Conservation (phyloP, 2,329 filamentous ascomycete genomes). For the Paraphoma sp. region DNA sequence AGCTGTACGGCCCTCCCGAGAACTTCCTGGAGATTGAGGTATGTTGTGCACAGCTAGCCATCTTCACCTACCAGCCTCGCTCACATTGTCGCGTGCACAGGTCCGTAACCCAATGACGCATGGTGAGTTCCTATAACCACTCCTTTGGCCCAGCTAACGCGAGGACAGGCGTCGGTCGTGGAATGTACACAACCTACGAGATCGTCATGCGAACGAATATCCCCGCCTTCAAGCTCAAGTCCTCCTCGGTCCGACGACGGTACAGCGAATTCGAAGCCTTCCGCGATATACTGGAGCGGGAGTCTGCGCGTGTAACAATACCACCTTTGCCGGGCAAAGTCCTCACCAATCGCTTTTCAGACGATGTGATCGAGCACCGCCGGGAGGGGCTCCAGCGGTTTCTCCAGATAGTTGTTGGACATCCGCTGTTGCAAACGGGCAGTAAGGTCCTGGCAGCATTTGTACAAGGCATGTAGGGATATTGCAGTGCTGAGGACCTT, state of each 20-base stretch:
- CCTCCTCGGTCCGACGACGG: constrained; percentile 82
- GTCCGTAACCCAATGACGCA: constrained; percentile 75
- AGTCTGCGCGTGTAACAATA: constrained; percentile 92
- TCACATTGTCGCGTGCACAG: constrained; percentile 56
- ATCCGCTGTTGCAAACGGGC: constrained; percentile 94
- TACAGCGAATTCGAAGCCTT: constrained; percentile 99
- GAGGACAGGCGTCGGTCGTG: constrained; percentile 92
- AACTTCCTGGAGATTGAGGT: constrained; percentile 99
- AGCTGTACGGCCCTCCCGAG: constrained; percentile 97
- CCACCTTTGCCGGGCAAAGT: constrained; percentile 96
- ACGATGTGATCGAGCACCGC: constrained; percentile 96
- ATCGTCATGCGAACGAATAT: constrained; percentile 98
- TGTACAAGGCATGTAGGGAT: constrained; percentile 77
- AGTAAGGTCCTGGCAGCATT: constrained; percentile 96
- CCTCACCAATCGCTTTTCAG: constrained; percentile 96
- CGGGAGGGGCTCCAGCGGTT: constrained; percentile 93
- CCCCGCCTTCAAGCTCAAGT: constrained; percentile 93
- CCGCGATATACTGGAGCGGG: constrained; percentile 95
- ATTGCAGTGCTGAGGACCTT: background rate
- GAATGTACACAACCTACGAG: constrained; percentile 99
- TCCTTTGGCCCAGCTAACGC: constrained; percentile 4
- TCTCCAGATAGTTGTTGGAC: constrained; percentile 94
- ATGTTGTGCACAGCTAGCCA: constrained; percentile 48
- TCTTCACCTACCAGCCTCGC: constrained; percentile 17
- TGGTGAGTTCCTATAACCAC: constrained; percentile 14